Conservation (phyloP, 805 yeast species). For the Brettanomyces nanus region DNA sequence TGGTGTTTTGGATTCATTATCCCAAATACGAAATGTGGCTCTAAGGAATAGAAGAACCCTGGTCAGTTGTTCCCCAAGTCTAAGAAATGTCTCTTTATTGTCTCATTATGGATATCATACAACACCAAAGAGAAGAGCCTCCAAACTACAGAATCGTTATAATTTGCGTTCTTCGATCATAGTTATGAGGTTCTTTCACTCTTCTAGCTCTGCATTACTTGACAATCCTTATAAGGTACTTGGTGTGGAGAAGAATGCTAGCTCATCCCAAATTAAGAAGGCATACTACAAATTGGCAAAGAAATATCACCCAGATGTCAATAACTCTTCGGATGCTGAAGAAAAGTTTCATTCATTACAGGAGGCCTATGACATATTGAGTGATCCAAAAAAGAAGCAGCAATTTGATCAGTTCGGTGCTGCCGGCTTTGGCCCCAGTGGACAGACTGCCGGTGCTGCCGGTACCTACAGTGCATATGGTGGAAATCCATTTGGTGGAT, state of each 20-base stretch:
- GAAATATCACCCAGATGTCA: constrained; percentile 93
- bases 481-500: constrained; percentile 40
- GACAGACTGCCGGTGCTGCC: constrained; percentile 43
- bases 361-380: constrained; percentile 86
- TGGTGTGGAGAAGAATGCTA: constrained; percentile 69
- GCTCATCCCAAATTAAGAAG: constrained; percentile 82
- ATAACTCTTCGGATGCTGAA: constrained; percentile 84
- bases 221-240: constrained; percentile 78
- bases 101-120: too few species aligned
- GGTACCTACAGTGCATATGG: constrained; percentile 29
- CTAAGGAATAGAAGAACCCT: too few species aligned
- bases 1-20: too few species aligned
- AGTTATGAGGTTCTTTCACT: constrained; percentile 31
- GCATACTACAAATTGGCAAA: constrained; percentile 92
- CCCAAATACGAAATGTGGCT: too few species aligned
- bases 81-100: too few species aligned
- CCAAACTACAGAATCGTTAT: too few species aligned
- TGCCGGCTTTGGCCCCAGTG: constrained; percentile 65
- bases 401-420: constrained; percentile 93
- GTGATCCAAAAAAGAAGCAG: constrained; percentile 74
- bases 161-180: not conserved
- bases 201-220: constrained; percentile 24
- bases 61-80: too few species aligned
- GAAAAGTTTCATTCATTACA: constrained; percentile 86
- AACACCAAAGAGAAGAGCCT: too few species aligned